phyloP scores from a whole-genome alignment of 192 early-diverging fungal genomes.

The Dissophora ornata region DNA sequence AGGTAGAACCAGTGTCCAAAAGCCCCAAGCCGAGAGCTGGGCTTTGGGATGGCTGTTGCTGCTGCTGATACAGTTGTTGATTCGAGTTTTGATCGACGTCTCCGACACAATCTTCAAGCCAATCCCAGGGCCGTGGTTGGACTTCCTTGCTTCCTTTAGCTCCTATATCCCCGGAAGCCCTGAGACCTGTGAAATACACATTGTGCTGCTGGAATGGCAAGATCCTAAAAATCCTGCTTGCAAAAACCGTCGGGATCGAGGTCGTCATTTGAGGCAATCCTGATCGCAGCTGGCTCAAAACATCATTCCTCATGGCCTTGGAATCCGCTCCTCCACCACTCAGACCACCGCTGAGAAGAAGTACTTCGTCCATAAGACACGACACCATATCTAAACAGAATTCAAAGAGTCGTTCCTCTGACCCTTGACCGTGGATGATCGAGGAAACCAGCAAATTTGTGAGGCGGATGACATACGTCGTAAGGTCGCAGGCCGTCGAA shows the following conservation, averaged over 20 bases:
- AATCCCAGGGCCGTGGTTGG: slow-evolving; percentile 65
- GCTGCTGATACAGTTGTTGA: slow-evolving; percentile 8
- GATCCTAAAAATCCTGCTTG: slow-evolving; percentile 60
- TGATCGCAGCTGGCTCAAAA: slow-evolving; percentile 52
- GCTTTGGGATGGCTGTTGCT: slow-evolving; percentile 13
- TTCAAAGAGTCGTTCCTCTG: slow-evolving; percentile 67
- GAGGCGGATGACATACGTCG: slow-evolving; percentile 55
- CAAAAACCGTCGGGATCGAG: slow-evolving; percentile 60
- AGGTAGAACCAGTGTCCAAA: slow-evolving; percentile 5
- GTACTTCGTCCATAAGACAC: slow-evolving; percentile 60
- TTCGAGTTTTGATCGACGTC: slow-evolving; percentile 43
- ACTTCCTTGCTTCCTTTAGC: slow-evolving; percentile 45
- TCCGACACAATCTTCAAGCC: slow-evolving; percentile 64
- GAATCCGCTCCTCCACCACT: slow-evolving; percentile 45
- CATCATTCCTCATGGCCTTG: slow-evolving; percentile 57
- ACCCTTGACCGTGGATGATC: slow-evolving; percentile 63
- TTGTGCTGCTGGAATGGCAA: slow-evolving; percentile 66
- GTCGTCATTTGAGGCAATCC: slow-evolving; percentile 37
- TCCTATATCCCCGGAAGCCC: slow-evolving; percentile 33
- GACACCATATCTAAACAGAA: slow-evolving; percentile 66
- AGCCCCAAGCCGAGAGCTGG: slow-evolving; percentile 31
- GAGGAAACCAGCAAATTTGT: slow-evolving; percentile 58
- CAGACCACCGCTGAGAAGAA: slow-evolving; percentile 14
- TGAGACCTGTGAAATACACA: slow-evolving; percentile 61
- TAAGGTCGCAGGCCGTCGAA: slow-evolving; percentile 54